Conservation (phyloP, 805 yeast species). For the Candida germanica region DNA sequence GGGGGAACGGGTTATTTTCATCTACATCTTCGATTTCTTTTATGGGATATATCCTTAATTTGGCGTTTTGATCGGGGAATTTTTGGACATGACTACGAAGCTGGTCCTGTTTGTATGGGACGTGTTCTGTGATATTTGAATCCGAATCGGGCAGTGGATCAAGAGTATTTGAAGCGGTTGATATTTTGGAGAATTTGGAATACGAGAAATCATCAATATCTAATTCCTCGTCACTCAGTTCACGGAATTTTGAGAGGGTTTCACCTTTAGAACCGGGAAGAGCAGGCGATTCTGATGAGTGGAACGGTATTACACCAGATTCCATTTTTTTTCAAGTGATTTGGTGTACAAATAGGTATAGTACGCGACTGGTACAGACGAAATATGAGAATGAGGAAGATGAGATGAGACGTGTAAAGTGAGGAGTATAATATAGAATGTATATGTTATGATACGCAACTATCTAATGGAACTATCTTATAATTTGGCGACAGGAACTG, state of each 20-base stretch:
- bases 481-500: conserved; percentile 5
- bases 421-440: no score
- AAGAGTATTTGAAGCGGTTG: conserved; percentile 3
- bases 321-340: no score
- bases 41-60: conserved; percentile 12
- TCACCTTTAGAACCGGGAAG: no score
- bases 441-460: no score
- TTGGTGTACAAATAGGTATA: no score
- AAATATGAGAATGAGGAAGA: neutral
- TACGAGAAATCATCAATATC: conserved; percentile 32
- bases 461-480: conserved; percentile 1
- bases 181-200: conserved; percentile 33
- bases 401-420: neutral
- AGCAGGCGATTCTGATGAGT: no score
- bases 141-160: neutral
- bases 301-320: no score
- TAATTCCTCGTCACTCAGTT: conserved; percentile 14
- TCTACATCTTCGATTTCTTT: conserved; percentile 9
- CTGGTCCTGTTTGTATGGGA: neutral
- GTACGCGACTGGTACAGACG: neutral
- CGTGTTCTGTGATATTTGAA: no score
- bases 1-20: conserved; percentile 9
- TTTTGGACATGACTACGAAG: no score
- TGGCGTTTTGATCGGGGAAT: conserved; percentile 2
- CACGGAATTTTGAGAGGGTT: conserved; percentile 3